These are phyloP conservation scores for Vitis rotundifolia DNA, from an alignment of 164 flowering plant species.

Conservation along the genomic window DNA sequence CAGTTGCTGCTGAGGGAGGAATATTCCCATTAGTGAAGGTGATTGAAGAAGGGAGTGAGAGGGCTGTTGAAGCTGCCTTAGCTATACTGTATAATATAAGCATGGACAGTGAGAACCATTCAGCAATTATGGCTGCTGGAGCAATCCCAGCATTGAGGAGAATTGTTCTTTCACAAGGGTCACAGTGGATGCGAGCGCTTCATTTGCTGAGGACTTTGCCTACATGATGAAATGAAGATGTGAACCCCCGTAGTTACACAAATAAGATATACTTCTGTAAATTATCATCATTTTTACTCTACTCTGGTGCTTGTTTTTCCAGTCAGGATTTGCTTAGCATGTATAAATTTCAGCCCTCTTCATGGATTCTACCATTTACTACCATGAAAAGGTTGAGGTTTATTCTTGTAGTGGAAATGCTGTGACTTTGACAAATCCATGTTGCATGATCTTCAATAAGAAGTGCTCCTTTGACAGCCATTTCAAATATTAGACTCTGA, in stretches of 20 bases:
- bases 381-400: no score
- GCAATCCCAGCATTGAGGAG: conserved; percentile 65
- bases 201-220: conserved; percentile 70
- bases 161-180: conserved; percentile 53
- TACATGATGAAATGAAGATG: conserved; percentile 22
- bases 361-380: no score
- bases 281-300: neutral
- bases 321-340: no score
- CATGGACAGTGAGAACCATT: conserved; percentile 81
- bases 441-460: no score
- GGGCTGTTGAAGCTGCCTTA: conserved; percentile 60
- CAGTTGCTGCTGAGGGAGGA: conserved; percentile 61
- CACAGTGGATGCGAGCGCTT: conserved; percentile 72
- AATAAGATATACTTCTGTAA: neutral
- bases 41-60: conserved; percentile 59
- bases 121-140: conserved; percentile 71
- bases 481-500: neutral
- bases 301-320: no score
- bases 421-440: no score
- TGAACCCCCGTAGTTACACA: neutral
- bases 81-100: conserved; percentile 67
- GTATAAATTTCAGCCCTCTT: no score
- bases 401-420: no score
- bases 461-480: neutral
- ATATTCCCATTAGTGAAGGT: conserved; percentile 70